Evolutionary conservation across 495 filamentous ascomycete genomes (phyloP).

Genomic region (Sporormia fimetaria): DNA sequence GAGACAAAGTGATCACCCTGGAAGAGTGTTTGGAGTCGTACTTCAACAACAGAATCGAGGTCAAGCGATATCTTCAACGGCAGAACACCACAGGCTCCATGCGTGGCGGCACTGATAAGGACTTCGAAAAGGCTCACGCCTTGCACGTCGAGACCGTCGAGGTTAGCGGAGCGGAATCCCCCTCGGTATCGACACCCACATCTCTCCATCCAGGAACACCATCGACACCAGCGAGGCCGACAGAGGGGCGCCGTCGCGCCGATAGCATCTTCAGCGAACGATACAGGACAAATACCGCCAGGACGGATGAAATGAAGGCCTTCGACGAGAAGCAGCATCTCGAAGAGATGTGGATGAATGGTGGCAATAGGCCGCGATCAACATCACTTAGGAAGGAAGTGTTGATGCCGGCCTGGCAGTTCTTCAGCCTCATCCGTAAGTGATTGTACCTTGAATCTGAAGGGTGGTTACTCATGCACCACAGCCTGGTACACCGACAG

Average conservation of each 20-base stretch:
- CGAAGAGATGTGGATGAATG: constrained; percentile 22
- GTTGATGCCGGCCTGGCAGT: constrained; percentile 95
- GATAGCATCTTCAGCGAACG: constrained; percentile 54
- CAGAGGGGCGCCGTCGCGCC: constrained; percentile 35
- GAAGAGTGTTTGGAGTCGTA: constrained; percentile 88
- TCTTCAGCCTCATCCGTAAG: constrained; percentile 80
- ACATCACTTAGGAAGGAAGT: constrained; percentile 63
- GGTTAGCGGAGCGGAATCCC: constrained; percentile 34
- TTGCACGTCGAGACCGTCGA: constrained; percentile 53
- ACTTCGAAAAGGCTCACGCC: constrained; percentile 36
- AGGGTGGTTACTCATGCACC: constrained; percentile 32
- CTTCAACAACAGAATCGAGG: constrained; percentile 90
- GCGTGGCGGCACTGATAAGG: constrained; percentile 38
- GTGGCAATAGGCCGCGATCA: constrained; percentile 29
- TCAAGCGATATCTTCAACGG: constrained; percentile 63
- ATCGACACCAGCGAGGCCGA: constrained; percentile 17
- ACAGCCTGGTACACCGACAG: constrained; percentile 58
- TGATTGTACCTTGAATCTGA: constrained; percentile 1
- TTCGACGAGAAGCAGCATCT: constrained; percentile 32
- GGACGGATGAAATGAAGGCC: constrained; percentile 9
- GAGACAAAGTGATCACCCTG: constrained; percentile 55
- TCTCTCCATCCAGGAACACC: constrained; percentile 28
- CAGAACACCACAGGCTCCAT: constrained; percentile 45
- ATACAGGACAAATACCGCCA: constrained; percentile 38
- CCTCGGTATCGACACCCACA: constrained; percentile 31